Conservation (phyloP, 257 asterid genomes). For the Fraxinus pennsylvanica region DNA sequence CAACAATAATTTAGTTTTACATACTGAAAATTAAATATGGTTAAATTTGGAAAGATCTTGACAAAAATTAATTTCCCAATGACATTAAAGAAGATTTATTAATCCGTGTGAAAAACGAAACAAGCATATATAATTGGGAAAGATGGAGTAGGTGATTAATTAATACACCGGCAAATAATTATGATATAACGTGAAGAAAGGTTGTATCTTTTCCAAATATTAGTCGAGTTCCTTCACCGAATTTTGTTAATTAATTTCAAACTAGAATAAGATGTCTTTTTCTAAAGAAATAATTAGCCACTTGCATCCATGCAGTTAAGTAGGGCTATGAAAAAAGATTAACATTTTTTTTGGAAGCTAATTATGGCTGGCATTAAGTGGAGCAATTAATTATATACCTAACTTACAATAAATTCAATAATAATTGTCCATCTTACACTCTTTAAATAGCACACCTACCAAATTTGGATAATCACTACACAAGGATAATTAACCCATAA, state of each 20-base stretch:
- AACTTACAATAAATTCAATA: conserved; percentile 42
- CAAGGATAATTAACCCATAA: neutral
- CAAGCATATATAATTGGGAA: too few species aligned
- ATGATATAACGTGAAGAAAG: too few species aligned
- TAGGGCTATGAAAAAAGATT: conserved; percentile 28
- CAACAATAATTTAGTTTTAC: too few species aligned
- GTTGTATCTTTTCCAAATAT: neutral
- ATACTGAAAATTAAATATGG: too few species aligned
- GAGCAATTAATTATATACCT: conserved; percentile 50
- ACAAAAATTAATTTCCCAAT: too few species aligned
- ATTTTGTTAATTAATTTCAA: neutral
- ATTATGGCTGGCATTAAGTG: conserved; percentile 45
- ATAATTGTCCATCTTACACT: conserved; percentile 22
- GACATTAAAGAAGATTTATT: too few species aligned
- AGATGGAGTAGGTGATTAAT: too few species aligned
- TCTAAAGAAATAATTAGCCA: too few species aligned
- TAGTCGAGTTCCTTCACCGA: neutral
- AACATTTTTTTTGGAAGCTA: conserved; percentile 24
- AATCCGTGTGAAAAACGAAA: too few species aligned
- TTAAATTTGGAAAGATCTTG: too few species aligned
- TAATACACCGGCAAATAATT: too few species aligned
- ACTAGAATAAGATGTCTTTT: neutral
- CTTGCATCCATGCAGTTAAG: neutral
- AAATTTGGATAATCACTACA: conserved; percentile 13
- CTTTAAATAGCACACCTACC: conserved; percentile 35